phyloP scores from a whole-genome alignment of 257 asterid species.

The Rhazya stricta region DNA sequence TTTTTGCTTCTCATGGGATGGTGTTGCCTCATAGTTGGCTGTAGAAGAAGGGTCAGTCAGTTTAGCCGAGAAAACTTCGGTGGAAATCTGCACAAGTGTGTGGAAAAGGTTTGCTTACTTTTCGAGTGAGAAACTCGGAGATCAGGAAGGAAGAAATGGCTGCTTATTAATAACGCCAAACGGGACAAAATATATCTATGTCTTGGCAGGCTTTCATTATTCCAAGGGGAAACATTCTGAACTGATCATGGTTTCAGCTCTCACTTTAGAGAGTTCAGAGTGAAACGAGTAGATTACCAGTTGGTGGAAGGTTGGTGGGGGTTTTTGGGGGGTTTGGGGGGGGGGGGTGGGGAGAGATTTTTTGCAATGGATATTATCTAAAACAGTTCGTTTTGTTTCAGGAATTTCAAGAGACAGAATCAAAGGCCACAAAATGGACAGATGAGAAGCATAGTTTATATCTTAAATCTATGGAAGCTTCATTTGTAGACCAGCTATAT shows the following conservation, averaged over 20 bases:
- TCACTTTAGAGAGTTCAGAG: not conserved
- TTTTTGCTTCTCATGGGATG: not conserved
- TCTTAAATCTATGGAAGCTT: slow-evolving; percentile 66
- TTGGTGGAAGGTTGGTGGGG: too few species aligned
- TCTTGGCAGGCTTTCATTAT: not conserved
- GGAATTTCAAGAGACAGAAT: slow-evolving; percentile 31
- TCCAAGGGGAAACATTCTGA: not conserved
- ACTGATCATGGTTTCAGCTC: not conserved
- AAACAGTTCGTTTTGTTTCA: slow-evolving; percentile 13
- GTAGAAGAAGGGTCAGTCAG: not conserved
- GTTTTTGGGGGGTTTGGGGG: too few species aligned
- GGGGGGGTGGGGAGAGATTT: not conserved
- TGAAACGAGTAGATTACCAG: not conserved
- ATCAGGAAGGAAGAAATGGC: not conserved
- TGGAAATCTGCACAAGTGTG: not conserved
- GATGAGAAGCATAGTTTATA: slow-evolving; percentile 59
- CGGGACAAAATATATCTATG: not conserved
- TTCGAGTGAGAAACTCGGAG: not conserved
- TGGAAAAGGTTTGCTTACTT: not conserved
- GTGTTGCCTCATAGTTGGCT: not conserved
- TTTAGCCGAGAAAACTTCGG: not conserved
- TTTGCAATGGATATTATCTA: slow-evolving; percentile 14
- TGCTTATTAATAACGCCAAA: not conserved
- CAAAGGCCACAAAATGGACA: slow-evolving; percentile 47
- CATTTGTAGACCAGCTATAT: slow-evolving; percentile 57